These are phyloP conservation scores for Fusarium coffeatum DNA, from an alignment of 2,329 filamentous ascomycete genomes.

Conservation along the genomic window DNA sequence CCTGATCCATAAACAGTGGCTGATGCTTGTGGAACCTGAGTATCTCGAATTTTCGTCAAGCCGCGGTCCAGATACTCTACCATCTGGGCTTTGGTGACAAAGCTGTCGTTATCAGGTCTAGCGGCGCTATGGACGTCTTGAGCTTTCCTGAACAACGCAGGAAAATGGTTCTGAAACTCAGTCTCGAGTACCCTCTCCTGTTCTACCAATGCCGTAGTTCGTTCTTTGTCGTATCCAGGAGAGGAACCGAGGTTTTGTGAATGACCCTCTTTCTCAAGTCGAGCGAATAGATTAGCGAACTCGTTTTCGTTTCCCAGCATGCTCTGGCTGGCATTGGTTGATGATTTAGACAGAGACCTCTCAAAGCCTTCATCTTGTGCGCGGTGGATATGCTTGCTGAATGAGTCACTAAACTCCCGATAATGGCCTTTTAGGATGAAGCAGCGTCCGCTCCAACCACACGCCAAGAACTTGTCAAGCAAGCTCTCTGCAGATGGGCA, in stretches of 20 bases:
- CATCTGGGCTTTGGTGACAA: constrained; percentile 60
- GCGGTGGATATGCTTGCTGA: constrained; percentile 62
- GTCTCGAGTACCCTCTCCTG: constrained; percentile 62
- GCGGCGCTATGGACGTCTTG: constrained; percentile 51
- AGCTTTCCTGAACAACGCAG: constrained; percentile 60
- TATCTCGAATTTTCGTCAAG: constrained; percentile 57
- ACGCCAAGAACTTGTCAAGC: constrained; percentile 57
- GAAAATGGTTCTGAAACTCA: constrained; percentile 60
- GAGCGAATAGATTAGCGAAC: constrained; percentile 60
- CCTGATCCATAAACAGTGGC: constrained; percentile 42
- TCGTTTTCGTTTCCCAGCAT: constrained; percentile 49
- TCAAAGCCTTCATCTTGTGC: constrained; percentile 56
- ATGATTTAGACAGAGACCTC: constrained; percentile 44
- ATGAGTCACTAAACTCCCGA: constrained; percentile 65
- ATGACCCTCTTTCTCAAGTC: constrained; percentile 58
- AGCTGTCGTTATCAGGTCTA: constrained; percentile 51
- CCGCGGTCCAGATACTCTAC: constrained; percentile 62
- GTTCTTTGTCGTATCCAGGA: constrained; percentile 54
- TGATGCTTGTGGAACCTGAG: constrained; percentile 31
- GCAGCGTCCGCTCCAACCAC: constrained; percentile 63
- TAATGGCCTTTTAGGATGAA: constrained; percentile 69
- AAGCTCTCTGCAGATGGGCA: constrained; percentile 62
- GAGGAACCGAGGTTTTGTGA: constrained; percentile 53
- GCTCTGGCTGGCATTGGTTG: constrained; percentile 30
- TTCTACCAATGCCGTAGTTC: constrained; percentile 55